A percentile compares a stretch with the other conserved stretches of the same genome.
Evolutionary conservation across 371 early-diverging fungal species (phyloP).

Genomic region (Rhizopus delemar): DNA sequence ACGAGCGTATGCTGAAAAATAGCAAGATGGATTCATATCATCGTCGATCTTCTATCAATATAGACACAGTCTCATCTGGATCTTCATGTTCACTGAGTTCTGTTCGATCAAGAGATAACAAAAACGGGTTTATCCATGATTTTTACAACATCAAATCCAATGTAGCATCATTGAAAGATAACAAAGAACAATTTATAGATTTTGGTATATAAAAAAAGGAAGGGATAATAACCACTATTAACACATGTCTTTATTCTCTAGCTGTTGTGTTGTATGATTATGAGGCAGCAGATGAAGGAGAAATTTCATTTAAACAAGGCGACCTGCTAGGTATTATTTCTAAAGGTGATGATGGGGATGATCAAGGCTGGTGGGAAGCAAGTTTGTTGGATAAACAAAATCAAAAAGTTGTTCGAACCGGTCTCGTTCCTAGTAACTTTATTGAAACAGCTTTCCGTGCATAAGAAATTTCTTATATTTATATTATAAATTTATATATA

Average conservation of each 20-base stretch:
- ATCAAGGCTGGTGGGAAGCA: slow-evolving; percentile 70
- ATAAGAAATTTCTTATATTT: neutral
- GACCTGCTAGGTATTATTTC: slow-evolving; percentile 62
- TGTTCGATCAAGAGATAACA: slow-evolving; percentile 3
- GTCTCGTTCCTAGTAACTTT: slow-evolving; percentile 28
- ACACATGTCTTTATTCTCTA: neutral
- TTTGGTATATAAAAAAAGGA: slow-evolving; percentile 20
- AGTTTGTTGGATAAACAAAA: slow-evolving; percentile 18
- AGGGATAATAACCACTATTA: neutral
- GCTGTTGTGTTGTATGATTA: slow-evolving; percentile 69
- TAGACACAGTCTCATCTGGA: neutral
- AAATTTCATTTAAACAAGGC: slow-evolving; percentile 61
- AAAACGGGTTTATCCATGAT: slow-evolving; percentile 7
- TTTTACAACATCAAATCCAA: slow-evolving; percentile 1
- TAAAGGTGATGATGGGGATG: slow-evolving; percentile 41
- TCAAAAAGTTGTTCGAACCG: slow-evolving; percentile 13
- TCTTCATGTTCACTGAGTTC: too few species aligned
- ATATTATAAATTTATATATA: slow-evolving; percentile 1
- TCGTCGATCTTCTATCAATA: neutral
- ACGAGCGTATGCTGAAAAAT: slow-evolving; percentile 20
- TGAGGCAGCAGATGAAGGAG: slow-evolving; percentile 60
- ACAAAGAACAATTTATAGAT: slow-evolving; percentile 22
- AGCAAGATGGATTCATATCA: neutral
- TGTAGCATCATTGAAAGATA: neutral
- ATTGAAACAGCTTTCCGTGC: slow-evolving; percentile 13